Conservation (phyloP, 1,284 basidiomycete species). For the Schizopora paradoxa region DNA sequence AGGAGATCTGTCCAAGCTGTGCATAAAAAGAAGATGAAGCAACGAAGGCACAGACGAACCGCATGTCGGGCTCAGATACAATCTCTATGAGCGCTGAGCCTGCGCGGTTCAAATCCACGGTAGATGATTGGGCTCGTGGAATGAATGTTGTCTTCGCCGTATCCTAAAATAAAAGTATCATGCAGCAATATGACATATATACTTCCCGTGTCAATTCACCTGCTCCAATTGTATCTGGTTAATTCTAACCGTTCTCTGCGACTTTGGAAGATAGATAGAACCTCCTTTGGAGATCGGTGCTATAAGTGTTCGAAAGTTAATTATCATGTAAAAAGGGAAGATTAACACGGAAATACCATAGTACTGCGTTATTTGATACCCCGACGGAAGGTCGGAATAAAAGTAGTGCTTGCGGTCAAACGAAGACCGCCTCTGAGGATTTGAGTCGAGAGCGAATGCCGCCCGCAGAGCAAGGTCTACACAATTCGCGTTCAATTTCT, state of each 20-base stretch:
- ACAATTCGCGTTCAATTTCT: constrained; percentile 78
- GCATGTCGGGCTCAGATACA: constrained; percentile 90
- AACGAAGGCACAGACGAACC: constrained; percentile 38
- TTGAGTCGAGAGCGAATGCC: constrained; percentile 74
- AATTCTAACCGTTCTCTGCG: constrained; percentile 60
- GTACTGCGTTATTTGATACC: constrained; percentile 97
- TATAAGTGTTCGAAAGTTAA: constrained; percentile 22
- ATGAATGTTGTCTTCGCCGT: constrained; percentile 88
- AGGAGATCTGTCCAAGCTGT: constrained; percentile 52
- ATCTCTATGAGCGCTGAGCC: constrained; percentile 93
- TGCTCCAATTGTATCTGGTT: constrained; percentile 96
- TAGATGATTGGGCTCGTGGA: constrained; percentile 46
- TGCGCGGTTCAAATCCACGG: constrained; percentile 88
- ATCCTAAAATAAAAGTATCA: constrained; percentile 49
- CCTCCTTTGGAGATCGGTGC: constrained; percentile 82
- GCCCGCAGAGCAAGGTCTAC: constrained; percentile 80
- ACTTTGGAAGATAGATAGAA: constrained; percentile 44
- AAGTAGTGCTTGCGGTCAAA: constrained; percentile 99
- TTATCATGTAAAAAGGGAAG: neutral
- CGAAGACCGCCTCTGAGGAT: constrained; percentile 68
- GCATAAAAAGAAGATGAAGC: neutral
- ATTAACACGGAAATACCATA: constrained; percentile 57
- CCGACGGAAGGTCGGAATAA: constrained; percentile 90
- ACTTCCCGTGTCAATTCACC: constrained; percentile 49
- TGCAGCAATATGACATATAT: constrained; percentile 2